phyloP scores from a whole-genome alignment of 2,329 filamentous ascomycete species.

The Arthrobotrys sphaeroides region DNA sequence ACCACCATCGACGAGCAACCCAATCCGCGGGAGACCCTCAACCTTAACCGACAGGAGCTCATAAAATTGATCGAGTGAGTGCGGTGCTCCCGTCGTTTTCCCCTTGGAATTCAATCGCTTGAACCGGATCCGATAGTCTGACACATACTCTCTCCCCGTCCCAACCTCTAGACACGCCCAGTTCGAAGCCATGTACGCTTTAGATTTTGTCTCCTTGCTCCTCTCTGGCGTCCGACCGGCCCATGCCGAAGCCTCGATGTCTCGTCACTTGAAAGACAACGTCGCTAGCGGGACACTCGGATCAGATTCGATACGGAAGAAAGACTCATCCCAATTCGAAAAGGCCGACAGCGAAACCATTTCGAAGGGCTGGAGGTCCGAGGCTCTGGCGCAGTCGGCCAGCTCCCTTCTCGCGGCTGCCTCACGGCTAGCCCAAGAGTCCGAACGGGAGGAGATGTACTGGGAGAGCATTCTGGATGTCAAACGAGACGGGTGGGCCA shows the following conservation, averaged over 20 bases:
- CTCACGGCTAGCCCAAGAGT: constrained; percentile 76
- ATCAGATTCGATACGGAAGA: constrained; percentile 71
- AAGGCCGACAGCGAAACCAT: constrained; percentile 62
- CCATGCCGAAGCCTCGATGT: constrained; percentile 75
- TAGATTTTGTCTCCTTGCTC: constrained; percentile 84
- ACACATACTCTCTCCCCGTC: constrained; percentile 42
- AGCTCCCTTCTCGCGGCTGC: constrained; percentile 78
- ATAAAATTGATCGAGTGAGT: constrained; percentile 54
- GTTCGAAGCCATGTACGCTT: constrained; percentile 73
- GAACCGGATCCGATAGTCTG: neutral
- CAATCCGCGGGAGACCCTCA: constrained; percentile 34
- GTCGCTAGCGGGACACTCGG: constrained; percentile 80
- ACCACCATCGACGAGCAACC: constrained; percentile 31
- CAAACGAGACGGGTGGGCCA: constrained; percentile 83
- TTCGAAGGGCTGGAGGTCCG: constrained; percentile 71
- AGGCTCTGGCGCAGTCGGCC: constrained; percentile 78
- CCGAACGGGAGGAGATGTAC: constrained; percentile 81
- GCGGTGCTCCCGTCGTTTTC: neutral
- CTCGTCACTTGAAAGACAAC: constrained; percentile 73
- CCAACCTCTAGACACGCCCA: constrained; percentile 62
- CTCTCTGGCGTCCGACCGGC: constrained; percentile 82
- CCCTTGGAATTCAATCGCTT: neutral
- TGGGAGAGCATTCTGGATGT: constrained; percentile 87
- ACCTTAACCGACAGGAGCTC: constrained; percentile 42
- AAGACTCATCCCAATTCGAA: constrained; percentile 69